Conservation (phyloP, 805 yeast genomes). For the Wickerhamomyces ciferrii region DNA sequence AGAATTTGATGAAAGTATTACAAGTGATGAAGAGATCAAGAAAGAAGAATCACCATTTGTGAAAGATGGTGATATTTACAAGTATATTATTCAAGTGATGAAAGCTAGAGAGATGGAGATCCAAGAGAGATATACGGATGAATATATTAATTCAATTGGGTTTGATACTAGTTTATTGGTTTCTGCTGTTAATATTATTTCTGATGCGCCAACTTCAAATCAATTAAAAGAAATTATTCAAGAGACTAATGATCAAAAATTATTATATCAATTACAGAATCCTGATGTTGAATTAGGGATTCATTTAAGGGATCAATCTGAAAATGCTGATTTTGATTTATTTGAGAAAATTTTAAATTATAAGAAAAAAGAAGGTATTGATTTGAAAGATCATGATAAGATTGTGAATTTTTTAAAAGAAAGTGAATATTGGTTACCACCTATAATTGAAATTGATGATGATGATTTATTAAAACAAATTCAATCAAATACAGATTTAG, state of each 20-base stretch:
- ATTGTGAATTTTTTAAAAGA: not conserved
- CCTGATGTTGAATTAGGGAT: constrained; percentile 4
- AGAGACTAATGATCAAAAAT: not conserved
- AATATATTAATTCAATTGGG: constrained; percentile 1
- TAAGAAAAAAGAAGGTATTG: not conserved
- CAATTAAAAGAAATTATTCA: constrained; percentile 3
- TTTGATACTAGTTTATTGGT: not conserved
- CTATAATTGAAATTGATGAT: constrained; percentile 1
- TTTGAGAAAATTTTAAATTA: constrained; percentile 1
- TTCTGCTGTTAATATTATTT: constrained; percentile 1
- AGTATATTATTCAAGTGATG: not conserved
- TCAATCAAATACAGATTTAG: not conserved
- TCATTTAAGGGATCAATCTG: constrained; percentile 3
- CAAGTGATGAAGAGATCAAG: not conserved
- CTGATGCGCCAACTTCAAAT: constrained; percentile 2
- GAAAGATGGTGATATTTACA: not conserved
- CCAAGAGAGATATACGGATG: not conserved
- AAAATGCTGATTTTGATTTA: constrained; percentile 1
- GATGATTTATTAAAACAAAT: not conserved
- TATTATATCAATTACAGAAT: constrained; percentile 1
- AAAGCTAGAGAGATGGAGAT: not conserved
- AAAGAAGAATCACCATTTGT: not conserved
- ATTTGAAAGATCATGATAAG: not conserved
- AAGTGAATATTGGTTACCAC: not conserved
- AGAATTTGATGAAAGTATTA: not conserved